These are phyloP conservation scores for Tricholoma hemisulphureum DNA, from an alignment of 768 basidiomycete species.

Conservation along the genomic window DNA sequence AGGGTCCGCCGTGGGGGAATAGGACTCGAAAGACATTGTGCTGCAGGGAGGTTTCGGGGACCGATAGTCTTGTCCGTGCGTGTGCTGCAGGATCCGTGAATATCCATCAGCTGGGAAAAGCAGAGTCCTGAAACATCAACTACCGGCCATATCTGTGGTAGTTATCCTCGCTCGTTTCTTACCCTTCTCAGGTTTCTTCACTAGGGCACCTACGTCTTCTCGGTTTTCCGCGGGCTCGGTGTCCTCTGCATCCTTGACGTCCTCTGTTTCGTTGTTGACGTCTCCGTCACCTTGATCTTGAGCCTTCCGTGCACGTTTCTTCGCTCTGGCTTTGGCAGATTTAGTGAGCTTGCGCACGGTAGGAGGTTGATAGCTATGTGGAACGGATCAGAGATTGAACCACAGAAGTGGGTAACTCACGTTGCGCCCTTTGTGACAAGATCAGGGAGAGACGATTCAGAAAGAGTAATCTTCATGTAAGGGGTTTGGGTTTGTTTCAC, in stretches of 20 bases:
- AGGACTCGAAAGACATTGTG: too few species aligned
- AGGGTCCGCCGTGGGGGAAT: too few species aligned
- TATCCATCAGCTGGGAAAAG: not conserved
- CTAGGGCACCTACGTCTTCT: not conserved
- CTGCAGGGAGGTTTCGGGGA: too few species aligned
- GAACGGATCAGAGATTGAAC: not conserved
- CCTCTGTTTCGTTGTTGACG: not conserved
- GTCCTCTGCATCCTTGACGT: not conserved
- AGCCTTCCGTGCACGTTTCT: constrained; percentile 34
- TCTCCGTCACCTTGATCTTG: constrained; percentile 4
- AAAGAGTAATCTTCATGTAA: constrained; percentile 71
- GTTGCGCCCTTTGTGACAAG: constrained; percentile 45
- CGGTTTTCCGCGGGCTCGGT: not conserved
- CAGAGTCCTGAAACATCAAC: not conserved
- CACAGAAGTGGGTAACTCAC: constrained; percentile 35
- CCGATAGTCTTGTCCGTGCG: too few species aligned
- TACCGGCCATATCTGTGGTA: not conserved
- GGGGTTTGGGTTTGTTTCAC: constrained; percentile 55
- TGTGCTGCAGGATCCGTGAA: too few species aligned
- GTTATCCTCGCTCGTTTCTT: not conserved
- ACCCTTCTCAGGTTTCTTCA: not conserved
- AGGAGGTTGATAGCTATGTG: constrained; percentile 56
- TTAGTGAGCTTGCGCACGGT: constrained; percentile 52
- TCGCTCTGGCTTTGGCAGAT: constrained; percentile 54
- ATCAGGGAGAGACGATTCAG: constrained; percentile 41